Conservation (phyloP, 2,329 filamentous ascomycete genomes). For the Orbilia oligospora region DNA sequence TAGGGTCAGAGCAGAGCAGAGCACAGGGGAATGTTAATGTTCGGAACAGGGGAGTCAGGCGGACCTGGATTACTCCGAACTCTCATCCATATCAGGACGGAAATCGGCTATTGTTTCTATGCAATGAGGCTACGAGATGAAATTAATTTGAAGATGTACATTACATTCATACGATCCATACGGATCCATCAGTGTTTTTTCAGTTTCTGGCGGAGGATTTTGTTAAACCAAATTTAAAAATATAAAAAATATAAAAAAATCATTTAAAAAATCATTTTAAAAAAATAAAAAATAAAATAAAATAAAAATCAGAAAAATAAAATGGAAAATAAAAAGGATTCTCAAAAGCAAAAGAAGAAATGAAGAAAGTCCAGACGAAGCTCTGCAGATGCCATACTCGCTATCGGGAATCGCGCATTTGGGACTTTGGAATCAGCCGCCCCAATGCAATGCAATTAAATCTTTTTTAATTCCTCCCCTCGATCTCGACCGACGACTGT, state of each 20-base stretch:
- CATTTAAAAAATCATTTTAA: too few relatives aligned
- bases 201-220: constrained; percentile 1
- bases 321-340: too few relatives aligned
- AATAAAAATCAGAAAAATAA: neutral
- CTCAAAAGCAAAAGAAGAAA: too few relatives aligned
- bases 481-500: too few relatives aligned
- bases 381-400: too few relatives aligned
- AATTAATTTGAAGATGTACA: too few relatives aligned
- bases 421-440: constrained; percentile 53
- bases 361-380: too few relatives aligned
- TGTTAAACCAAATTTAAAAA: too few relatives aligned
- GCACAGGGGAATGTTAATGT: constrained; percentile 39
- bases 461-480: neutral
- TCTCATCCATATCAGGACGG: constrained; percentile 18
- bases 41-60: constrained; percentile 43
- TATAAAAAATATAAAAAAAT: too few relatives aligned
- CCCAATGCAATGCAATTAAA: too few relatives aligned
- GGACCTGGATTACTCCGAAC: constrained; percentile 58
- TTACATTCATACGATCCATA: too few relatives aligned
- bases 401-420: constrained; percentile 47
- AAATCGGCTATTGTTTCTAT: constrained; percentile 52
- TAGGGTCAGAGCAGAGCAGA: constrained; percentile 40
- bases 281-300: neutral
- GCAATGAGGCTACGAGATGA: too few relatives aligned
- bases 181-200: constrained; percentile 1